Percentiles rank a stretch among this genome's conserved stretches.
Evolutionary conservation across 805 yeast genomes (phyloP).

Genomic region (Lipomyces lipofer): DNA sequence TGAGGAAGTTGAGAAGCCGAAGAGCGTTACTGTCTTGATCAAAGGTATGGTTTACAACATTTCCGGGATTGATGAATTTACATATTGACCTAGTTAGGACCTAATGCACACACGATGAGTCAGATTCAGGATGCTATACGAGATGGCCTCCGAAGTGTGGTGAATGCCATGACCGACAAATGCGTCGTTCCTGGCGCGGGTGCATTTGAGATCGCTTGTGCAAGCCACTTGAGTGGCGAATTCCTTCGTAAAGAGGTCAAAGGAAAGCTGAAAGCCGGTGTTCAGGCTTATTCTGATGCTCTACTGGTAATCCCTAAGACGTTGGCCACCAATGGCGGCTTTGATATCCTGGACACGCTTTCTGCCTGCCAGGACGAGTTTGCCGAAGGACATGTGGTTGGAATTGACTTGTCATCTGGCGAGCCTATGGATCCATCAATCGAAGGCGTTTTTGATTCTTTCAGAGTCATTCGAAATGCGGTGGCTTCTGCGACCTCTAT

Average conservation of each 20-base stretch:
- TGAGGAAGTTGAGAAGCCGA: constrained; percentile 83
- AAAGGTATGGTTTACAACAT: too few relatives aligned
- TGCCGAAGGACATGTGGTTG: constrained; percentile 71
- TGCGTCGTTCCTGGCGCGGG: constrained; percentile 96
- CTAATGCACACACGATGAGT: constrained; percentile 81
- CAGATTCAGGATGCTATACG: constrained; percentile 97
- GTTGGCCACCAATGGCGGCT: constrained; percentile 86
- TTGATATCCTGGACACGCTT: constrained; percentile 86
- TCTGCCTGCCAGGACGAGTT: constrained; percentile 88
- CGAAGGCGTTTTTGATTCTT: constrained; percentile 97
- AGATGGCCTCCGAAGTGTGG: constrained; percentile 93
- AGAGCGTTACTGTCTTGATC: constrained; percentile 85
- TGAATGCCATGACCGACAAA: constrained; percentile 84
- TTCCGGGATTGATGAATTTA: too few relatives aligned
- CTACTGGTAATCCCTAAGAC: constrained; percentile 90
- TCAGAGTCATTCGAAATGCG: constrained; percentile 90
- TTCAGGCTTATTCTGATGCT: constrained; percentile 91
- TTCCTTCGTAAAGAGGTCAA: constrained; percentile 60
- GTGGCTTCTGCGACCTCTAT: constrained; percentile 90
- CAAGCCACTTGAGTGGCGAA: constrained; percentile 59
- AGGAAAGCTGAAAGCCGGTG: constrained; percentile 87
- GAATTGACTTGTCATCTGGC: constrained; percentile 86
- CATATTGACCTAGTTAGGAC: too few relatives aligned
- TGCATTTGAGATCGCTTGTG: constrained; percentile 84
- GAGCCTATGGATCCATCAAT: constrained; percentile 93